phyloP scores from a whole-genome alignment of 1,284 basidiomycete species.

The Nidula niveotomentosa region DNA sequence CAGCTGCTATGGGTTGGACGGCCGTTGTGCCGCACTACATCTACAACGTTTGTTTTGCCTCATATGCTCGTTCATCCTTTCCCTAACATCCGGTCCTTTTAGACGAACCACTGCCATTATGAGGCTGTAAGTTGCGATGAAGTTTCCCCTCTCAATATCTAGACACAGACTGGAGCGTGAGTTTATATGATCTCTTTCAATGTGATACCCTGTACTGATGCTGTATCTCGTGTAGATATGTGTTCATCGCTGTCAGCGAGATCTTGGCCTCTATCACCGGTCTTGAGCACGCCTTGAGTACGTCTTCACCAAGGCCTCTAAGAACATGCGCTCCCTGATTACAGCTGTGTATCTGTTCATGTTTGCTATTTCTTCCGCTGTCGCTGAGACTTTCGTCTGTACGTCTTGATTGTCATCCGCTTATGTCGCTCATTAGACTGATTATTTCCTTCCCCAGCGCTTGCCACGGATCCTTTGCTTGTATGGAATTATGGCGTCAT shows the following conservation, averaged over 20 bases:
- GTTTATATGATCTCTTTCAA: slow-evolving; percentile 13
- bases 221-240: slow-evolving; percentile 35
- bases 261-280: slow-evolving; percentile 88
- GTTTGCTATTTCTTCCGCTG: slow-evolving; percentile 61
- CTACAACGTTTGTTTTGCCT: slow-evolving; percentile 45
- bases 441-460: slow-evolving; percentile 24
- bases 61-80: too few species aligned
- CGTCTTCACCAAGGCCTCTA: slow-evolving; percentile 86
- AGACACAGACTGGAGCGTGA: slow-evolving; percentile 70
- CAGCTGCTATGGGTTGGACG: slow-evolving; percentile 63
- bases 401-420: slow-evolving; percentile 21
- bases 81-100: too few species aligned
- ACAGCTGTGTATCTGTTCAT: slow-evolving; percentile 76
- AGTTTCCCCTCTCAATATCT: slow-evolving; percentile 69
- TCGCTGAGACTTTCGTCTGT: slow-evolving; percentile 73
- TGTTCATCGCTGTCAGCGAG: slow-evolving; percentile 72
- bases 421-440: background rate
- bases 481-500: slow-evolving; percentile 55
- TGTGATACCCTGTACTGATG: background rate
- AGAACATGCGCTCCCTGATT: slow-evolving; percentile 80
- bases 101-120: slow-evolving; percentile 67
- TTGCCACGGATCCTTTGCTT: slow-evolving; percentile 49
- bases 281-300: slow-evolving; percentile 89
- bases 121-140: slow-evolving; percentile 48
- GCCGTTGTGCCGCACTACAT: slow-evolving; percentile 76